Conservation (phyloP, 2,329 filamentous ascomycete species). For the Clonostachys byssicola region DNA sequence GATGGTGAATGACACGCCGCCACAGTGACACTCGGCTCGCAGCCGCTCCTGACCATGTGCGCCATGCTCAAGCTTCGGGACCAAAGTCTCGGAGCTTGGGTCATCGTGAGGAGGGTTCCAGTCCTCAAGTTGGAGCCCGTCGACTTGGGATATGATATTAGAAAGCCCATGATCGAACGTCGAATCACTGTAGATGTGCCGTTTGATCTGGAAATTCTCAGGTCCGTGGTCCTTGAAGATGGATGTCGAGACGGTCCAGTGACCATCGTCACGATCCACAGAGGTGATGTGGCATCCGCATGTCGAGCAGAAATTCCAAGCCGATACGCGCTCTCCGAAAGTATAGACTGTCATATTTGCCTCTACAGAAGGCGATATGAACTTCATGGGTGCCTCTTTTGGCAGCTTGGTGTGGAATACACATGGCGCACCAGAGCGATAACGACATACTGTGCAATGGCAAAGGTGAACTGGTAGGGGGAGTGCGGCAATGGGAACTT, state of each 20-base stretch:
- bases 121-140: conserved; percentile 17
- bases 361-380: conserved; percentile 30
- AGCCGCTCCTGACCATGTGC: conserved; percentile 28
- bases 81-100: conserved; percentile 15
- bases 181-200: conserved; percentile 28
- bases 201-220: conserved; percentile 24
- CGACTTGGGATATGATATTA: conserved; percentile 24
- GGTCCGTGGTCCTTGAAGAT: conserved; percentile 30
- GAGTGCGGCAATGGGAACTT: conserved; percentile 27
- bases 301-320: conserved; percentile 37
- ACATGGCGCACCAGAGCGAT: conserved; percentile 32
- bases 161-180: conserved; percentile 28
- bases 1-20: conserved; percentile 41
- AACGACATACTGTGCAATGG: conserved; percentile 39
- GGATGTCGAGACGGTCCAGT: conserved; percentile 32
- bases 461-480: conserved; percentile 38
- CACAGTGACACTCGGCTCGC: conserved; percentile 38
- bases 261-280: conserved; percentile 15
- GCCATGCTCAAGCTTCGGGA: conserved; percentile 16
- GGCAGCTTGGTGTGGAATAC: conserved; percentile 34
- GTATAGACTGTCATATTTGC: conserved; percentile 28
- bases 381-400: conserved; percentile 23
- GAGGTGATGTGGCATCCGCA: conserved; percentile 41
- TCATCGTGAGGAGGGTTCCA: conserved; percentile 27
- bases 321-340: conserved; percentile 16